These are phyloP conservation scores for Arachnomyces sp. DNA, from an alignment of 2,329 filamentous ascomycete genomes.

Conservation along the genomic window DNA sequence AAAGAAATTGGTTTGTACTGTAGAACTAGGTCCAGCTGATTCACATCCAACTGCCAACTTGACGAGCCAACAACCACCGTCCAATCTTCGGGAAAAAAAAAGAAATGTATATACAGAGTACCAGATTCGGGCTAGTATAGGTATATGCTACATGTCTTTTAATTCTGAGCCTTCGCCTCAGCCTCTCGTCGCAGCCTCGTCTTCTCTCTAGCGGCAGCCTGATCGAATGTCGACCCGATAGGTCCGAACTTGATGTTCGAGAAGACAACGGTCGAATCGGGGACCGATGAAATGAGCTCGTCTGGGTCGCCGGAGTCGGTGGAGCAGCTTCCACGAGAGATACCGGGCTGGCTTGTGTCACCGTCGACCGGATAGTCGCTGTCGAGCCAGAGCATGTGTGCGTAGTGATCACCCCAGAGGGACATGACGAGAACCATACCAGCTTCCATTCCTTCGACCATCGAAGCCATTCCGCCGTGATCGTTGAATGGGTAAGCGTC, in stretches of 20 bases:
- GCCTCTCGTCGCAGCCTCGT: no score
- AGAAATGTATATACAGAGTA: no score
- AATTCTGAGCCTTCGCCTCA: no score
- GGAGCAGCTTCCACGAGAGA: conserved; percentile 44
- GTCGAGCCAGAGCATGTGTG: conserved; percentile 65
- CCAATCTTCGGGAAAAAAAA: no score
- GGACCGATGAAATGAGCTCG: conserved; percentile 37
- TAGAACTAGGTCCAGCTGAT: no score
- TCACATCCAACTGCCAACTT: no score
- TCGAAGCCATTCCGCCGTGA: conserved; percentile 45
- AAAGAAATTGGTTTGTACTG: no score
- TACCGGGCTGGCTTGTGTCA: conserved; percentile 34
- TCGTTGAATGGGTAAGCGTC: conserved; percentile 33
- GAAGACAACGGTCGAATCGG: conserved; percentile 44
- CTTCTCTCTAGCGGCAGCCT: no score
- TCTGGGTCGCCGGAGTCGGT: conserved; percentile 42
- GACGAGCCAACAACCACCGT: no score
- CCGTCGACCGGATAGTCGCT: conserved; percentile 47
- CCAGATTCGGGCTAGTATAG: no score
- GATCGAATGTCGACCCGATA: conserved; percentile 41
- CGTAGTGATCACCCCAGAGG: conserved; percentile 52
- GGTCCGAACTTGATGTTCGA: conserved; percentile 49
- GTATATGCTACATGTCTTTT: no score
- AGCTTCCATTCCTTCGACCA: conserved; percentile 44
- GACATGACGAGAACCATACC: conserved; percentile 54